Base-by-base conservation (phyloP, 2,329 filamentous ascomycete species). In the Colletotrichum godetiae region DNA sequence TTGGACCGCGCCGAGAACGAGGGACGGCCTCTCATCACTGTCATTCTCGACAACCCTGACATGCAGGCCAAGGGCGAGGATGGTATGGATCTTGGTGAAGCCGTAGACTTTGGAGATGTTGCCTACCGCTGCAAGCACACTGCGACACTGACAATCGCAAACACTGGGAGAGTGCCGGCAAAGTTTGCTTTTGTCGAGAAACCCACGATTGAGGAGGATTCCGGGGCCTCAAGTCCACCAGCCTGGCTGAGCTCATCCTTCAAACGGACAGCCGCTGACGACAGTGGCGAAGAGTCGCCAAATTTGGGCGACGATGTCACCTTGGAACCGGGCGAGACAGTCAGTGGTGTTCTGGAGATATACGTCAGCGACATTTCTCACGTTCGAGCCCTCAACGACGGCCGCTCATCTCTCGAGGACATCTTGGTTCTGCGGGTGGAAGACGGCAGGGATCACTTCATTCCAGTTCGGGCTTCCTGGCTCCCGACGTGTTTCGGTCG, bases 1-100 rank as follows among this genome's bases (percentile, higher is more conserved):
- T 86, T 98, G 8, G 97, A 99, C 79, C 92, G 95, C 59, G 94
- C 92, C 1, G 96, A 98, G 80, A 98, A 98, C 75, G 96, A 98
- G 83, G 91, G 93, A 0, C 89, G 96, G 0, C 97, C 97, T 0
- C 91, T 89, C 2, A 89, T 98, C 56, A 97, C 95, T 0, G 87
- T 98, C 37, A 92, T 98, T 1, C 90, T 97, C 0, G 96, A 98
- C 60, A 83, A 84, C 24, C 82, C 83, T 27, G 81, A 86, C n/a
- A 29, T 78, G 80, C 8, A 68, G 78, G n/a, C 52, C n/a, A 68
- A 67, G 52, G 58, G 57, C 11, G 42, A 72, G 4, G 15, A 61
- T 7, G 79, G 80, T 1, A 55, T 80, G 19, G 81, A 85, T 35
- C 82, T 86, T 24, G 83, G 84, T 76, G 85, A 92, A 77, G 90